These are phyloP conservation scores for Cochliopodium minus DNA, from an alignment of 208 protist genomes.

Conservation along the genomic window DNA sequence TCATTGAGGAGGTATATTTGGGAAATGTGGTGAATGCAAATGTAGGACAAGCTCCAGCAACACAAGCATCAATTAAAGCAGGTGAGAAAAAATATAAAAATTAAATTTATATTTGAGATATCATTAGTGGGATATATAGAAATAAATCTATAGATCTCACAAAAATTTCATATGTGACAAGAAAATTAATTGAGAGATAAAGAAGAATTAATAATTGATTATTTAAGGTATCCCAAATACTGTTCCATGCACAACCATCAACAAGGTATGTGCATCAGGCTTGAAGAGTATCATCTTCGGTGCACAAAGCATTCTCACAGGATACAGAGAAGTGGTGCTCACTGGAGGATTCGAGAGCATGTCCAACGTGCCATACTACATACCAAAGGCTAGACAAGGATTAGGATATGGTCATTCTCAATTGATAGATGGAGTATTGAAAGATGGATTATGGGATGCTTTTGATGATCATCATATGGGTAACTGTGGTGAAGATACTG, in stretches of 20 bases:
- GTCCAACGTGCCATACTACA: constrained; percentile 47
- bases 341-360: constrained; percentile 60
- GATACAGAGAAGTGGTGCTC: constrained; percentile 31
- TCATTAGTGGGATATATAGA: constrained; percentile 11
- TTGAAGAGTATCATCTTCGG: constrained; percentile 50
- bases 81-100: constrained; percentile 10
- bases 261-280: constrained; percentile 58
- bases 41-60: constrained; percentile 43
- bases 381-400: constrained; percentile 29
- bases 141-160: too few relatives aligned
- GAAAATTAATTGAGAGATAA: too few relatives aligned
- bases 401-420: constrained; percentile 30
- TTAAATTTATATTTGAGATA: not conserved
- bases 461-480: constrained; percentile 53
- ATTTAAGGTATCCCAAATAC: constrained; percentile 21
- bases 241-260: constrained; percentile 34
- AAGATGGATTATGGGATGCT: constrained; percentile 53
- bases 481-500: constrained; percentile 50
- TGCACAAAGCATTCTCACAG: constrained; percentile 34
- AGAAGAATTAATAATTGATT: too few relatives aligned
- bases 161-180: too few relatives aligned
- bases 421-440: constrained; percentile 38
- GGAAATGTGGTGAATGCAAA: constrained; percentile 43
- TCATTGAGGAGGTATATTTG: constrained; percentile 36
- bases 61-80: constrained; percentile 33